Conservation (phyloP, 305 asterid species). For the Fraxinus ornus region DNA sequence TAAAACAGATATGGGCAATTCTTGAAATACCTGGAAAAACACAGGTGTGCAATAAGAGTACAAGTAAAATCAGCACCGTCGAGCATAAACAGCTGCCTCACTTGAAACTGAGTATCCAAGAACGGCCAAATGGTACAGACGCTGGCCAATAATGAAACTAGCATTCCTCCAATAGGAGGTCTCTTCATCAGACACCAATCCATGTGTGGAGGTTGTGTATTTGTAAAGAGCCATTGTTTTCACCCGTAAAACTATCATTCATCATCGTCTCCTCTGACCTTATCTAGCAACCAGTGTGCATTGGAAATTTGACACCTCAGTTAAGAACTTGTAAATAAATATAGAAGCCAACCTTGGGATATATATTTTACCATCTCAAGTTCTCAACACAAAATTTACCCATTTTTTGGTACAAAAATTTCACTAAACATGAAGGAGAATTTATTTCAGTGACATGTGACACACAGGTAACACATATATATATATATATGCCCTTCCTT, state of each 20-base stretch:
- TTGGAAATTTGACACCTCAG: neutral
- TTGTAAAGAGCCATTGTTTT: neutral
- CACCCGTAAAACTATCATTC: neutral
- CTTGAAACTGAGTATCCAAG: neutral
- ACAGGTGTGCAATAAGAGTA: neutral
- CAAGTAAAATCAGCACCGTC: neutral
- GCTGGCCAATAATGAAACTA: neutral
- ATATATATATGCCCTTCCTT: too few species aligned
- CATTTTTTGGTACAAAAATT: neutral
- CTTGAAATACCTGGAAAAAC: neutral
- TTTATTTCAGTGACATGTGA: neutral
- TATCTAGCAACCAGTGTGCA: neutral
- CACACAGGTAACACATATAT: neutral
- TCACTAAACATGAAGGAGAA: too few species aligned
- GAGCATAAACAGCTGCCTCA: neutral
- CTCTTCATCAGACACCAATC: neutral
- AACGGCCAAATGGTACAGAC: neutral
- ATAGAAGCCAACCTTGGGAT: neutral
- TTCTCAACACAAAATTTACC: neutral
- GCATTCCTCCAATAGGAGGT: neutral
- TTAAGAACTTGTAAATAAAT: neutral
- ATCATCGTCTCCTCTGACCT: neutral
- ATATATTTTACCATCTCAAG: neutral
- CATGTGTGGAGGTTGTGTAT: neutral
- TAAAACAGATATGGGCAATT: neutral